Evolutionary conservation across 73 alveolate species (phyloP).

Genomic region (Durusdinium trenchii): DNA sequence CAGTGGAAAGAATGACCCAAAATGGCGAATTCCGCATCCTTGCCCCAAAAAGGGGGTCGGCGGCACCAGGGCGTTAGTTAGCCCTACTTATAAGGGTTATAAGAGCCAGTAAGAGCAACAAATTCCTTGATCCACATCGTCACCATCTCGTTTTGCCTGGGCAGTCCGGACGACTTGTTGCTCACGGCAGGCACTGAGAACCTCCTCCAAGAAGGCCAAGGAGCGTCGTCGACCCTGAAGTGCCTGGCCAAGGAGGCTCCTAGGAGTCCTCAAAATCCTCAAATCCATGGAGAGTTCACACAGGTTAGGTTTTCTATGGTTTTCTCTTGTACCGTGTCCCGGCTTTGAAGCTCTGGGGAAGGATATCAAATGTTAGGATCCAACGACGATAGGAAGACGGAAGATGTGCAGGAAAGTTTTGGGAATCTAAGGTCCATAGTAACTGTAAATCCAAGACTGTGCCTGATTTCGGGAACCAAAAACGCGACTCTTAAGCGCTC

Average conservation of each 20-base stretch:
- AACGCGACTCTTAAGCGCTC: too few species aligned
- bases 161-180: not conserved
- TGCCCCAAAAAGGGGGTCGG: too few species aligned
- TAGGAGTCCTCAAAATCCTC: not conserved
- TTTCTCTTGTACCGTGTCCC: not conserved
- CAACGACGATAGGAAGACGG: too few species aligned
- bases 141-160: not conserved
- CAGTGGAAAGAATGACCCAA: too few species aligned
- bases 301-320: not conserved
- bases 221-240: constrained; percentile 5
- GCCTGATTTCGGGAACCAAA: too few species aligned
- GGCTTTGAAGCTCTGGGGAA: not conserved
- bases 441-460: too few species aligned
- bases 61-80: too few species aligned
- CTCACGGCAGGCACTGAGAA: not conserved
- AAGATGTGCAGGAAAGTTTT: too few species aligned
- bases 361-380: not conserved
- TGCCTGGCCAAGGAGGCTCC: not conserved
- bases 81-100: too few species aligned
- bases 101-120: too few species aligned
- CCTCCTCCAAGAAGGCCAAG: not conserved
- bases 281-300: not conserved
- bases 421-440: too few species aligned
- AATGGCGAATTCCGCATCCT: too few species aligned
- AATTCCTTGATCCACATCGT: not conserved